These are phyloP conservation scores for Didymella sp. DNA, from an alignment of 2,329 filamentous ascomycete genomes.

Conservation along the genomic window DNA sequence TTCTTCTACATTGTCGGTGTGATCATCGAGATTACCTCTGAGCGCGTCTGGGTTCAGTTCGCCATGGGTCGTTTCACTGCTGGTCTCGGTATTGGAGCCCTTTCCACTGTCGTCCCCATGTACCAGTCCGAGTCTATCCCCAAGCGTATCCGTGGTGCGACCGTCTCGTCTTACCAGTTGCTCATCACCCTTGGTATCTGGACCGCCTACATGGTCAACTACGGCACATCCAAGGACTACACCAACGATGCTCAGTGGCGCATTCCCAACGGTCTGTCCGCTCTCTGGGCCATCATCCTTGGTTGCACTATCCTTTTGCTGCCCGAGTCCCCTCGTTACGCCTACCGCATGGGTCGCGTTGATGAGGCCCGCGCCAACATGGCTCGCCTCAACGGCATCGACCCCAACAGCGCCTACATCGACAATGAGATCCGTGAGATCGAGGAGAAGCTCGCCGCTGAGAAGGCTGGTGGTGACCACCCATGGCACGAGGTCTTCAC, in stretches of 20 bases:
- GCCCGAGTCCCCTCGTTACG: conserved; percentile 64
- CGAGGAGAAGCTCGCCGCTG: conserved; percentile 62
- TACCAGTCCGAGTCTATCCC: conserved; percentile 73
- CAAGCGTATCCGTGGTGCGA: conserved; percentile 67
- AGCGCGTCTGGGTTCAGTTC: conserved; percentile 67
- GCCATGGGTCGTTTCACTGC: conserved; percentile 68
- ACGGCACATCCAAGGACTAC: conserved; percentile 61
- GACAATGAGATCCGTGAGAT: conserved; percentile 63
- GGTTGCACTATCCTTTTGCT: conserved; percentile 62
- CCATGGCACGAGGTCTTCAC: conserved; percentile 66
- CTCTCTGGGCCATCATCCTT: conserved; percentile 63
- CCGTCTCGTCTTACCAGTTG: conserved; percentile 70
- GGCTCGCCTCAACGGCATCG: conserved; percentile 62
- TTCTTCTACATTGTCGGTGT: conserved; percentile 70
- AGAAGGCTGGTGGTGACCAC: conserved; percentile 50
- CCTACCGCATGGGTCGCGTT: conserved; percentile 61
- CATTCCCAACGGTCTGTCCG: conserved; percentile 67
- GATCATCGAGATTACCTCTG: conserved; percentile 69
- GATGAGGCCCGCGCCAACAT: conserved; percentile 61
- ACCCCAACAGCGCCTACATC: conserved; percentile 61
- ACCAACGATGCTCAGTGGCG: conserved; percentile 65
- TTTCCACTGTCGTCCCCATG: conserved; percentile 66
- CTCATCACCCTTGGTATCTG: conserved; percentile 74
- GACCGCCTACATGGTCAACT: conserved; percentile 62
- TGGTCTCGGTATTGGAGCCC: conserved; percentile 69